Base-by-base conservation (phyloP, 2,329 filamentous ascomycete genomes). In the Myriosclerotinia duriaeana region DNA sequence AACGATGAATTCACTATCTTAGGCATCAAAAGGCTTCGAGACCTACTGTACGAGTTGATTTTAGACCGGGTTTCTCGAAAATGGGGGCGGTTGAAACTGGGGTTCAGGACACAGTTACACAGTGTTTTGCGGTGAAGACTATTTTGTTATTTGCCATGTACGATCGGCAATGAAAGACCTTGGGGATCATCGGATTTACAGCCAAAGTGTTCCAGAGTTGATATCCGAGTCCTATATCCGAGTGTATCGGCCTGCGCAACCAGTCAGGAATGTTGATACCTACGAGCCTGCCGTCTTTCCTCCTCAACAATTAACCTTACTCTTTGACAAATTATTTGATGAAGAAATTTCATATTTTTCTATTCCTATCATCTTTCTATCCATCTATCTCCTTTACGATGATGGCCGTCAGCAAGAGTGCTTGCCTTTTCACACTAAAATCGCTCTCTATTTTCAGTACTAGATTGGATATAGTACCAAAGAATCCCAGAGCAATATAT, bases 101-200 rank as follows among this genome's bases (percentile, higher is more conserved):
- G 64, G 55, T 61, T 65, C 22, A 30, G 46, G 22, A 42, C 17
- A 40, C 20, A n/a, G 54, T 65, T 40, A 59, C 54, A 65, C 64
- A 46, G 50, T 44, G 7, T 36, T 65, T 53, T 60, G 64, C 64
- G 64, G 64, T 65, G 64, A 65, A 44, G 12, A 61, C 46, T 20
- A 36, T 53, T 53, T 42, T 26, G 26, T 38, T 44, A 46, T 53
- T 53, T 52, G 44, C 58, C n/a, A 38, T 44, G 36, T 30, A 55
- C 48, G 64, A 65, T 65, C 64, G 55, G 20, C 64, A 60, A 52
- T 20, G 58, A 61, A 36, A 44, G 20, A n/a, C 36, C 34, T 34
- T n/a, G 22, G 17, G 15, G 22, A 40, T 60, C 38, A n/a, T n/a
- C 48, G 55, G 64, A 53, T 52, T 65, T 60, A 59, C 54, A 26